Evolutionary conservation across 2,329 filamentous ascomycete genomes (phyloP), one percentile per base, ranked within the genome.

Genomic region (Aspergillus pseudoterreus): DNA sequence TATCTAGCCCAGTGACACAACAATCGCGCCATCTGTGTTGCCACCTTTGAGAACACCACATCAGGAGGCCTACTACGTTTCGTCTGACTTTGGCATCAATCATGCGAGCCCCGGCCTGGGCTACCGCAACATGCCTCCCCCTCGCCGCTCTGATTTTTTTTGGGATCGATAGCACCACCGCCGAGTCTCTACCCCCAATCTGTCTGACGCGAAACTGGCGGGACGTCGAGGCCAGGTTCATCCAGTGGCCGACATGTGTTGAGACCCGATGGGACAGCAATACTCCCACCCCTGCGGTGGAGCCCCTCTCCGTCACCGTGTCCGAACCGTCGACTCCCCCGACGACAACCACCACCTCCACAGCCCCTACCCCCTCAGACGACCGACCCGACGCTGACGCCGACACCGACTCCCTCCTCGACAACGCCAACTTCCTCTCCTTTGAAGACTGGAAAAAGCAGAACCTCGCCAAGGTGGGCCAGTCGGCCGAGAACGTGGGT

Each of bases 391-490:
- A 74, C 11, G 62, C 72, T 14, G 80, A 84, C 49, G 66, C 76
- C 14, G 85, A 88, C 51, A 77, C 78, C 5, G 87, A 88, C 44
- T 85, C 83, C 2, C 79, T 82, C 1, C 76, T 87, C 10, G 86
- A 90, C 63, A 88, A 89, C 59, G 82, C 86, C 43, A 86, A 91
- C 6, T 97, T 97, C 69, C 84, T 97, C 62, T 96, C 94, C 0
- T 99, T 99, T 62, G 94, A 97, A 68, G 92, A 97, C 63, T 99
- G 94, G 94, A 97, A 96, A 74, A 90, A 87, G 64, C 88, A 92
- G 77, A 96, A 95, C 74, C 75, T 97, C 15, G 88, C 86, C 47
- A 89, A 90, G 66, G 86, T 84, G 3, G 92, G 90, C 11, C 92
- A 96, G 65, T 90, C 76, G 65, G 88, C 73, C 59, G 89, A 80